These are phyloP conservation scores for Dipodascus albidus DNA, from an alignment of 805 yeast genomes.

Conservation along the genomic window DNA sequence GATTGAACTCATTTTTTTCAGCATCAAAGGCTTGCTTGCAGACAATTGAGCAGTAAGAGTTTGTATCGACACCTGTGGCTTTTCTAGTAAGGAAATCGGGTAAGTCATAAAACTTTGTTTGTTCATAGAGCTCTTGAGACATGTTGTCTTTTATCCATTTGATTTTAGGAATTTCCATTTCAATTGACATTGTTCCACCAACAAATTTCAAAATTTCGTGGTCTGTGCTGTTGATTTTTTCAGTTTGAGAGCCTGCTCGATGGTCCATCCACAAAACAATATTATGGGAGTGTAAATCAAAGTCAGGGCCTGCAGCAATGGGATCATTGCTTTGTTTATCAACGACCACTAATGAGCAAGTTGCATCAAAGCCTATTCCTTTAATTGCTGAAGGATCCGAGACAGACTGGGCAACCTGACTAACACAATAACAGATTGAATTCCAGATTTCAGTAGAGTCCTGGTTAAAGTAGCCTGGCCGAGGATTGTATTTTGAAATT, in stretches of 20 bases:
- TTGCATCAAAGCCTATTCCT: slow-evolving; percentile 95
- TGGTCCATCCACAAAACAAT: slow-evolving; percentile 98
- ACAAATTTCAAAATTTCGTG: slow-evolving; percentile 80
- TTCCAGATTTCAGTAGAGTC: slow-evolving; percentile 88
- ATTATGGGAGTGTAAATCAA: slow-evolving; percentile 58
- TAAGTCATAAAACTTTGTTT: slow-evolving; percentile 70
- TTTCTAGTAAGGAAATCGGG: slow-evolving; percentile 86
- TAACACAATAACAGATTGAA: slow-evolving; percentile 67
- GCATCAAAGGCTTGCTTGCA: slow-evolving; percentile 94
- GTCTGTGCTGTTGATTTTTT: slow-evolving; percentile 65
- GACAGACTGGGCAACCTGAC: slow-evolving; percentile 56
- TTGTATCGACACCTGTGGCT: slow-evolving; percentile 78
- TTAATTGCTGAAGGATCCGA: slow-evolving; percentile 54
- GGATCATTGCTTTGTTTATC: slow-evolving; percentile 56
- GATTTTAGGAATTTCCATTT: slow-evolving; percentile 96
- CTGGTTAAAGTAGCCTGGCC: slow-evolving; percentile 49
- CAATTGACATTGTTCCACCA: slow-evolving; percentile 96
- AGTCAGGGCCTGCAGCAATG: slow-evolving; percentile 88
- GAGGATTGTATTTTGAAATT: slow-evolving; percentile 47
- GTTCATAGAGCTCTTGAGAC: slow-evolving; percentile 35
- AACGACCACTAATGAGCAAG: slow-evolving; percentile 85
- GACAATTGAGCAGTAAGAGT: slow-evolving; percentile 82
- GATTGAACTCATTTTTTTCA: slow-evolving; percentile 80
- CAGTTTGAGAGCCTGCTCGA: slow-evolving; percentile 75
- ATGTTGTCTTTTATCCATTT: slow-evolving; percentile 88